phyloP scores from a whole-genome alignment of 768 basidiomycete species.

The Psilocybe cyanescens region DNA sequence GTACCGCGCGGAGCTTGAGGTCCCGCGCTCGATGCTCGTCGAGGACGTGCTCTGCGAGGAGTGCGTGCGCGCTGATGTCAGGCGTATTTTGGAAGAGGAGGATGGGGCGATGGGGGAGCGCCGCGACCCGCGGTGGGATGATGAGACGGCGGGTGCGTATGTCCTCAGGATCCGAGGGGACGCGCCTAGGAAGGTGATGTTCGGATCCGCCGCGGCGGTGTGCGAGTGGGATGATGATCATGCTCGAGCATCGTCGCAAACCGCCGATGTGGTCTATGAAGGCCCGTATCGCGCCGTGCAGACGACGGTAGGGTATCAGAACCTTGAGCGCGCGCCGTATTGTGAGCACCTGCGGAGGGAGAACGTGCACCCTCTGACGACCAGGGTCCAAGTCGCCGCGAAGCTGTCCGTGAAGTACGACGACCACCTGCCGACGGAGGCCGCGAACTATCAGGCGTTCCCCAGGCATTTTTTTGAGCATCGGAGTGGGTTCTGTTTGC shows the following conservation, averaged over 20 bases:
- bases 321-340: constrained; percentile 29
- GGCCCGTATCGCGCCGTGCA: constrained; percentile 31
- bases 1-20: constrained; percentile 52
- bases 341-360: constrained; percentile 30
- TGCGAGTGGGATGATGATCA: constrained; percentile 1
- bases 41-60: constrained; percentile 36
- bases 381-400: constrained; percentile 41
- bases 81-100: constrained; percentile 26
- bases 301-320: constrained; percentile 35
- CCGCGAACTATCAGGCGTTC: constrained; percentile 47
- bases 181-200: constrained; percentile 4
- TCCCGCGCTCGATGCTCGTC: constrained; percentile 46
- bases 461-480: constrained; percentile 49
- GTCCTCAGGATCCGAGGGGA: constrained; percentile 6
- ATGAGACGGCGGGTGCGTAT: constrained; percentile 1
- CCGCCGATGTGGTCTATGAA: constrained; percentile 18
- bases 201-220: constrained; percentile 2
- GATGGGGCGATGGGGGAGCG: constrained; percentile 22
- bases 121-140: constrained; percentile 19
- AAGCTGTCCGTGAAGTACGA: constrained; percentile 46
- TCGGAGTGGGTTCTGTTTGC: constrained; percentile 48
- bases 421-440: constrained; percentile 41
- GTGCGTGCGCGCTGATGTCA: constrained; percentile 39
- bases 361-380: constrained; percentile 33
- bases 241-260: background rate